A percentile compares a stretch with the other conserved stretches of the same genome.
Conservation (phyloP, 2,329 filamentous ascomycete genomes). For the Aureobasidium sp. region DNA sequence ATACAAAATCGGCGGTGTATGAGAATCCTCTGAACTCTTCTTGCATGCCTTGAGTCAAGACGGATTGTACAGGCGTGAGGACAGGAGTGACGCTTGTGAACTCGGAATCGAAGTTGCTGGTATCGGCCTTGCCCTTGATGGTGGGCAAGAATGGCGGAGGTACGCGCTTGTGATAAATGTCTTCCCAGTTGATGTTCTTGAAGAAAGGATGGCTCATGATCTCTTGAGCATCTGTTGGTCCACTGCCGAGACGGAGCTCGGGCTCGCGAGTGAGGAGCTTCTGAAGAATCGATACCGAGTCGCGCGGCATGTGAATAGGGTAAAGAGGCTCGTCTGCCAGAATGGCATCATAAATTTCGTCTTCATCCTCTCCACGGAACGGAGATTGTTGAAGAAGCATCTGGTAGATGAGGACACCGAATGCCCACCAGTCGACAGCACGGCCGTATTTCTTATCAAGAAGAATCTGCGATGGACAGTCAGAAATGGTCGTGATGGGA, state of each 20-base stretch:
- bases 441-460: slow-evolving; percentile 97
- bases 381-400: slow-evolving; percentile 99
- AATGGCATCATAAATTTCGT: slow-evolving; percentile 99
- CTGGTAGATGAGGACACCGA: slow-evolving; percentile 97
- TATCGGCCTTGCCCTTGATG: slow-evolving; percentile 90
- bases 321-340: slow-evolving; percentile 95
- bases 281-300: slow-evolving; percentile 94
- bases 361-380: slow-evolving; percentile 97
- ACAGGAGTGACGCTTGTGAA: slow-evolving; percentile 98
- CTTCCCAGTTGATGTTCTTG: slow-evolving; percentile 95
- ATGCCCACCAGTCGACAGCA: slow-evolving; percentile 99
- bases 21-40: slow-evolving; percentile 99
- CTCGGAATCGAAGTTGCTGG: slow-evolving; percentile 98
- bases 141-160: slow-evolving; percentile 81
- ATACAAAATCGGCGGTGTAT: slow-evolving; percentile 88
- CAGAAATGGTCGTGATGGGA: slow-evolving; percentile 22
- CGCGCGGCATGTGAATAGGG: slow-evolving; percentile 96
- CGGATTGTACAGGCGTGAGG: slow-evolving; percentile 92
- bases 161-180: slow-evolving; percentile 93
- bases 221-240: slow-evolving; percentile 94
- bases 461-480: slow-evolving; percentile 59
- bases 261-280: slow-evolving; percentile 95
- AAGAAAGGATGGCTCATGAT: slow-evolving; percentile 99
- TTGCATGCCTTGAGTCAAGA: slow-evolving; percentile 96
- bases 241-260: slow-evolving; percentile 84